A percentile compares a stretch with the other conserved stretches of the same genome.
phyloP scores from a whole-genome alignment of 2,329 filamentous ascomycete genomes.

The Aspergillus fumigatus region DNA sequence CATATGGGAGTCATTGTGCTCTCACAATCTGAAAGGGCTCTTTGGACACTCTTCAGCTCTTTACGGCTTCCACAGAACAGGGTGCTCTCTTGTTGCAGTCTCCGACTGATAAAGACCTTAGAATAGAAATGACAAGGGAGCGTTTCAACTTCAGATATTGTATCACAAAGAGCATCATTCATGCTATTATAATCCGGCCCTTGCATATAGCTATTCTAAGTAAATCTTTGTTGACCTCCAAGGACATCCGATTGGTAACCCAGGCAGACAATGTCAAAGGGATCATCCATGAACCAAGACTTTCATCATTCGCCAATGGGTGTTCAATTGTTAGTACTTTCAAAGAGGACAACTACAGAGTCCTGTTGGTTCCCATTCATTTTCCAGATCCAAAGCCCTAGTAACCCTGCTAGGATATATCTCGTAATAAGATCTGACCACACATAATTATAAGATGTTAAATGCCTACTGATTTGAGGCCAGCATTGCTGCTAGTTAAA shows the following conservation, averaged over 20 bases:
- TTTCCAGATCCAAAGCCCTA: too few species aligned
- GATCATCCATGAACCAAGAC: too few species aligned
- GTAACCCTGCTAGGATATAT: not conserved
- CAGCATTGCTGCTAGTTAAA: not conserved
- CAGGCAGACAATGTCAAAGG: not conserved
- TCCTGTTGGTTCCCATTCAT: not conserved
- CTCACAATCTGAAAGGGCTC: not conserved
- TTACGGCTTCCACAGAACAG: not conserved
- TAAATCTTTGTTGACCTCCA: not conserved
- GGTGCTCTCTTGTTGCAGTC: not conserved
- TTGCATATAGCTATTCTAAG: not conserved
- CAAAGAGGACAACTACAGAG: too few species aligned
- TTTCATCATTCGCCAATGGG: not conserved
- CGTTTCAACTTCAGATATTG: not conserved
- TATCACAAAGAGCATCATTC: not conserved
- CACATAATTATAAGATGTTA: not conserved
- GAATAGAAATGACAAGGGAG: not conserved
- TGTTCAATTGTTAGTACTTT: not conserved
- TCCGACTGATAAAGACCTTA: not conserved
- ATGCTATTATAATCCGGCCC: too few species aligned
- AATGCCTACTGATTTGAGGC: not conserved
- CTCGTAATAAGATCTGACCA: not conserved
- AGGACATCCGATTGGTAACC: not conserved
- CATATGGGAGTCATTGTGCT: not conserved
- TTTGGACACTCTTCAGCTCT: not conserved